Conservation (phyloP, 345 rosid genomes). For the Aquilaria malaccensis region DNA sequence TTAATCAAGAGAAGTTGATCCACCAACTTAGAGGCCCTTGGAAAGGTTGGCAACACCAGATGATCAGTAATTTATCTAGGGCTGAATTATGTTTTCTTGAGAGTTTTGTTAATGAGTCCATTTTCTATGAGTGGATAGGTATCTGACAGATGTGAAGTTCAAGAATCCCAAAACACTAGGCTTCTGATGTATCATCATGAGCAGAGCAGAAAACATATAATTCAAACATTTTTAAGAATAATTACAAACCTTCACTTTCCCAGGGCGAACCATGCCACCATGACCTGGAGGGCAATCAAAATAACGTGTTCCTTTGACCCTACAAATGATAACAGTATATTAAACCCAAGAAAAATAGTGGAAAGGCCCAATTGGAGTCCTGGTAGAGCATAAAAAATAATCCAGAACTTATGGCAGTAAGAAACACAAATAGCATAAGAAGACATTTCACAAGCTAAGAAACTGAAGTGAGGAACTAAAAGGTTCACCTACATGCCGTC, state of each 20-base stretch:
- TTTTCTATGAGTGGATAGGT: too few relatives aligned
- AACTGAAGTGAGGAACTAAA: too few relatives aligned
- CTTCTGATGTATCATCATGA: not conserved
- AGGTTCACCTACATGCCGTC: constrained; percentile 69
- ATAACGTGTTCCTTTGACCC: constrained; percentile 76
- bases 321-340: constrained; percentile 19
- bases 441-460: not conserved
- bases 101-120: too few relatives aligned
- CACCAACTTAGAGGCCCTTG: too few relatives aligned
- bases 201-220: not conserved
- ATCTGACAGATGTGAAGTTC: too few relatives aligned
- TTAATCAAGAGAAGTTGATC: too few relatives aligned
- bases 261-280: constrained; percentile 84
- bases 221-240: constrained; percentile 1
- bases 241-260: constrained; percentile 75
- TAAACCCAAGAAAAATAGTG: not conserved
- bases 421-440: constrained; percentile 3
- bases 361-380: not conserved
- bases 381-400: not conserved
- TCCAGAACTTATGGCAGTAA: not conserved
- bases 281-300: constrained; percentile 71
- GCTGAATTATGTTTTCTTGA: not conserved
- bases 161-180: not conserved
- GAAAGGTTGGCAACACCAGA: not conserved
- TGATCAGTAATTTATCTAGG: not conserved